Percentiles rank a stretch among this genome's conserved stretches.
Evolutionary conservation across 148 eudicot species (phyloP).

Genomic region (Linanthus parryae): DNA sequence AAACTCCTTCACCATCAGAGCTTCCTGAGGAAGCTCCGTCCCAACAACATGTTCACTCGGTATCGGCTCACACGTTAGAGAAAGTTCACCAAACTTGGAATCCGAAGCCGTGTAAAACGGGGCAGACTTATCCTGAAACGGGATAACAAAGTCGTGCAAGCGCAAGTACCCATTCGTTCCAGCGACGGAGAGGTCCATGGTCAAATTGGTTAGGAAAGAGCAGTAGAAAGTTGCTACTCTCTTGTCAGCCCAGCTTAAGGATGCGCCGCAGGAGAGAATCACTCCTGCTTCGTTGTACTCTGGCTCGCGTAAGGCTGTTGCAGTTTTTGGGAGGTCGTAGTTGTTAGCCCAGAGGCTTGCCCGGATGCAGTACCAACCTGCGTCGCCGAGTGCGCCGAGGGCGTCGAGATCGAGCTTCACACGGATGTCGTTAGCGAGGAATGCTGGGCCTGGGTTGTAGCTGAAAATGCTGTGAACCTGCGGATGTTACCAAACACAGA

Average conservation of each 20-base stretch:
- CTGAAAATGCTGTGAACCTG: slow-evolving; percentile 38
- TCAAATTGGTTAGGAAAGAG: slow-evolving; percentile 19
- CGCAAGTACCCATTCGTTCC: slow-evolving; percentile 14
- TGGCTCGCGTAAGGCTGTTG: slow-evolving; percentile 28
- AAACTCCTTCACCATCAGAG: slow-evolving; percentile 14
- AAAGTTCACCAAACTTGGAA: too few species aligned
- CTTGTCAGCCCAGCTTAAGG: slow-evolving; percentile 33
- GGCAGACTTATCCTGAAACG: slow-evolving; percentile 7
- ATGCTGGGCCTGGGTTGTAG: slow-evolving; percentile 20
- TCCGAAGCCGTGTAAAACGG: slow-evolving; percentile 2
- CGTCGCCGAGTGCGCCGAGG: slow-evolving; percentile 52
- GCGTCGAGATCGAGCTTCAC: slow-evolving; percentile 47
- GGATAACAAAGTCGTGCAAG: slow-evolving; percentile 17
- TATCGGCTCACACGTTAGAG: too few species aligned
- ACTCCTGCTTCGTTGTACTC: slow-evolving; percentile 35
- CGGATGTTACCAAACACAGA: too few species aligned
- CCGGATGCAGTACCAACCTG: slow-evolving; percentile 50
- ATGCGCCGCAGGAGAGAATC: slow-evolving; percentile 36
- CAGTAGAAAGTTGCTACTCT: slow-evolving; percentile 17
- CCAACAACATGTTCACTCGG: slow-evolving; percentile 7
- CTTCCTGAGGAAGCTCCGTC: slow-evolving; percentile 16
- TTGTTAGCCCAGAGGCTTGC: slow-evolving; percentile 40
- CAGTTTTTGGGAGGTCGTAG: slow-evolving; percentile 36
- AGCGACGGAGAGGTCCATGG: slow-evolving; percentile 13
- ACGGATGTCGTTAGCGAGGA: slow-evolving; percentile 36